These are phyloP conservation scores for Platismatia glauca DNA, from an alignment of 495 filamentous ascomycete species.

Conservation along the genomic window DNA sequence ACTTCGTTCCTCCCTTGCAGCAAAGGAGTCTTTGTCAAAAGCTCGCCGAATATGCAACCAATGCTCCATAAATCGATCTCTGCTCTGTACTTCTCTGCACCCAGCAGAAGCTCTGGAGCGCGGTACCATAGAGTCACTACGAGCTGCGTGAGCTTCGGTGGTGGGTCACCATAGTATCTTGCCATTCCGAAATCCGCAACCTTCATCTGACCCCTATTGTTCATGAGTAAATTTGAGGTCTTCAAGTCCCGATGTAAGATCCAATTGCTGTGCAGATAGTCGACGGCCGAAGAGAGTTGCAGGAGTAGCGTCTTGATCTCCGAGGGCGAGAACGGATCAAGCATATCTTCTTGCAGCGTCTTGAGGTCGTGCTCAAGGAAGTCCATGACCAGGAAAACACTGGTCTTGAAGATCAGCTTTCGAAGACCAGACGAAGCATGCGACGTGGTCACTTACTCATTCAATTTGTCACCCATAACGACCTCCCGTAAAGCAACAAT, in stretches of 20 bases:
- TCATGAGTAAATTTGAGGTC: slow-evolving; percentile 89
- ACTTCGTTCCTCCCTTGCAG: slow-evolving; percentile 93
- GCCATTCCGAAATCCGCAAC: slow-evolving; percentile 98
- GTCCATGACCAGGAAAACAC: slow-evolving; percentile 93
- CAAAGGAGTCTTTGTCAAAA: slow-evolving; percentile 73
- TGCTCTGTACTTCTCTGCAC: slow-evolving; percentile 62
- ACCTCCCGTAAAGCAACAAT: slow-evolving; percentile 76
- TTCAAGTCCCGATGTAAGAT: slow-evolving; percentile 97
- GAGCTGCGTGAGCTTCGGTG: slow-evolving; percentile 77
- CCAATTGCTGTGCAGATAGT: slow-evolving; percentile 82
- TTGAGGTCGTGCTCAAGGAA: slow-evolving; percentile 98
- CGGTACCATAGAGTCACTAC: slow-evolving; percentile 98
- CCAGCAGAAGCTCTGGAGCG: slow-evolving; percentile 81
- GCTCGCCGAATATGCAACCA: slow-evolving; percentile 93
- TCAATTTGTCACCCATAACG: slow-evolving; percentile 70
- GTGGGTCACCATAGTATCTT: slow-evolving; percentile 75
- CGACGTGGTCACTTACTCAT: slow-evolving; percentile 50
- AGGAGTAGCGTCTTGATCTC: slow-evolving; percentile 85
- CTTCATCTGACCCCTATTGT: slow-evolving; percentile 91
- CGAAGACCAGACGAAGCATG: slow-evolving; percentile 7
- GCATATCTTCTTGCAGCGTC: slow-evolving; percentile 85
- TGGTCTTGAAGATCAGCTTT: slow-evolving; percentile 32
- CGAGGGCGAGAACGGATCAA: slow-evolving; percentile 84
- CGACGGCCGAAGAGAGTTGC: slow-evolving; percentile 73
- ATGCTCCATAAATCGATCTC: slow-evolving; percentile 93